Evolutionary conservation across 257 asterid genomes (phyloP).

Genomic region (Cruciata laevipes): DNA sequence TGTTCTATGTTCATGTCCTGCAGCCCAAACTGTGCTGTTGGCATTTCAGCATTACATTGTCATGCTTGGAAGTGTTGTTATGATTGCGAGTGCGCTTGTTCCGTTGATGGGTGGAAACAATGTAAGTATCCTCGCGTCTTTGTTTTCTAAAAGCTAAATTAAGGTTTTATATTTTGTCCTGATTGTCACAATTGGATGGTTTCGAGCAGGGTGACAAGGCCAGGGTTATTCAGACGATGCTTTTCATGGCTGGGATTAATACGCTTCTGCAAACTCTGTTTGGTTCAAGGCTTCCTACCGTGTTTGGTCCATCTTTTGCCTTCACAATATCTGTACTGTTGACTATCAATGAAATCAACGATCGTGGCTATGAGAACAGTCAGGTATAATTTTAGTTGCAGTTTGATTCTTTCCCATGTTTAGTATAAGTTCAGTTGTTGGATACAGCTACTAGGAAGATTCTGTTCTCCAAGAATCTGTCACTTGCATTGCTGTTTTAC

Average conservation of each 20-base stretch:
- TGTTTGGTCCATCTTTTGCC: constrained; percentile 93
- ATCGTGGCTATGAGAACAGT: constrained; percentile 32
- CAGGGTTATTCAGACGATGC: constrained; percentile 82
- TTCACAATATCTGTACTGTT: constrained; percentile 62
- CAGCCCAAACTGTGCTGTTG: constrained; percentile 66
- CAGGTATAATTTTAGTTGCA: constrained; percentile 47
- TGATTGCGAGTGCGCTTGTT: constrained; percentile 72
- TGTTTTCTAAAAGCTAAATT: background rate
- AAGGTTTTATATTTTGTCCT: background rate
- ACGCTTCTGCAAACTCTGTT: constrained; percentile 86
- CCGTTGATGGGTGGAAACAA: constrained; percentile 89
- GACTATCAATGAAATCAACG: constrained; percentile 57
- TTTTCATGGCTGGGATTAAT: constrained; percentile 84
- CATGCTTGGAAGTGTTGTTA: constrained; percentile 91
- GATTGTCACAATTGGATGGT: constrained; percentile 2
- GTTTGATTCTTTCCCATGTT: background rate
- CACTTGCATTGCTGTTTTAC: background rate
- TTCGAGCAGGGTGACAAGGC: constrained; percentile 79
- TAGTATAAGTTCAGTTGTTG: background rate
- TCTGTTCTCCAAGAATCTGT: background rate
- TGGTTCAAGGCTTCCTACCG: constrained; percentile 95
- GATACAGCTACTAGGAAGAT: background rate
- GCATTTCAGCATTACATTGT: constrained; percentile 94
- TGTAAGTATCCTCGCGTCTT: constrained; percentile 35
- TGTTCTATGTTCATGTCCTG: constrained; percentile 20